Percentiles rank a stretch among this genome's conserved stretches.
These are phyloP conservation scores for Pythium plurisporium DNA, from an alignment of 352 stramenopile species.

Conservation along the genomic window DNA sequence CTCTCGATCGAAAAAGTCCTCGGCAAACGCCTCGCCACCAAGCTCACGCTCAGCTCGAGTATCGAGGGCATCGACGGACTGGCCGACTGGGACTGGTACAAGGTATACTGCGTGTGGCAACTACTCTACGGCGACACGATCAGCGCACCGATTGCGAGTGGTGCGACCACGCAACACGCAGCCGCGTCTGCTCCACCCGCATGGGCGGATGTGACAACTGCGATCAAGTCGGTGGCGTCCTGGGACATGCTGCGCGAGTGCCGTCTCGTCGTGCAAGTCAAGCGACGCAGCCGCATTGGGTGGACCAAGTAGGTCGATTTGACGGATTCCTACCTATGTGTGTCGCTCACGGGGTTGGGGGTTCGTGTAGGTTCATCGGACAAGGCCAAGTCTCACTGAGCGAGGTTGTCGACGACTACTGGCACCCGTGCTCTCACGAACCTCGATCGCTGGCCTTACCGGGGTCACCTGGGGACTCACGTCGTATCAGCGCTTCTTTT, in stretches of 20 bases:
- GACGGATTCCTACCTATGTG: too few species aligned
- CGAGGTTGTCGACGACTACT: too few species aligned
- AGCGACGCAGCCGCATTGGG: constrained; percentile 9
- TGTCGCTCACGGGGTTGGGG: too few species aligned
- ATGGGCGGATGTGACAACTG: constrained; percentile 1
- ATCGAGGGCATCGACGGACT: neutral
- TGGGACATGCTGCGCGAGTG: constrained; percentile 11
- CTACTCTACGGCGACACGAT: neutral
- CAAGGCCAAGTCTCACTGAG: too few species aligned
- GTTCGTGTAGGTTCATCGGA: too few species aligned
- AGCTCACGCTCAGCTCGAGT: neutral
- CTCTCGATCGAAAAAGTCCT: neutral
- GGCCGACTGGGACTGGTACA: constrained; percentile 17
- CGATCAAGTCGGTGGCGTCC: neutral
- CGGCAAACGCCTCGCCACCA: neutral
- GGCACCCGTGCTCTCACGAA: too few species aligned
- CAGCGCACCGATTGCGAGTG: neutral
- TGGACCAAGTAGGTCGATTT: constrained; percentile 3
- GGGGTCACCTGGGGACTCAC: too few species aligned
- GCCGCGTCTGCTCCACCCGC: neutral
- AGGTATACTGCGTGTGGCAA: constrained; percentile 17
- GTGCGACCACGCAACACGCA: neutral
- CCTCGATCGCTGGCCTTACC: too few species aligned
- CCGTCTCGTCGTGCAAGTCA: constrained; percentile 5
- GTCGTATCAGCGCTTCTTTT: too few species aligned